Evolutionary conservation across 2,329 filamentous ascomycete species (phyloP).

Genomic region (Hyphodiscus sp.): DNA sequence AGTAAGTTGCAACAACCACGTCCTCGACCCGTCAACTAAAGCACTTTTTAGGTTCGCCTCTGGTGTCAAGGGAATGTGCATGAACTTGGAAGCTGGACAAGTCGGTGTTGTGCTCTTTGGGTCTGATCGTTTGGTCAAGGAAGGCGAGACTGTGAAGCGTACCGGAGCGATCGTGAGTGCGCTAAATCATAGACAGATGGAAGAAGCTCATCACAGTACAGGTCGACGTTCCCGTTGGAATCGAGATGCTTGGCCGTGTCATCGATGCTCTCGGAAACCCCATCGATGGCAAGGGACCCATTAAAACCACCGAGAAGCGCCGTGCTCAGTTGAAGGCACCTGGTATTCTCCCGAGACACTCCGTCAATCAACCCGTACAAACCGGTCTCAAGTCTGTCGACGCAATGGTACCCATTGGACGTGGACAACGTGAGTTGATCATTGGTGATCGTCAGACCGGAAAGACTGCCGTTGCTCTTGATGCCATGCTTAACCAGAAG

Average conservation of each 20-base stretch:
- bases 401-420: constrained; percentile 98
- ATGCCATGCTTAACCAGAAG: constrained; percentile 99
- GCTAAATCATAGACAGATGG: constrained; percentile 2
- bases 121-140: constrained; percentile 99
- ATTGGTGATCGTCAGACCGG: constrained; percentile 99
- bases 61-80: constrained; percentile 99
- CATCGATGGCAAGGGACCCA: constrained; percentile 97
- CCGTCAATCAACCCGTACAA: constrained; percentile 98
- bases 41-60: constrained; percentile 75
- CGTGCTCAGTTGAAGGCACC: constrained; percentile 99
- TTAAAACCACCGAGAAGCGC: constrained; percentile 85
- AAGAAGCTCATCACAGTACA: constrained; percentile 34
- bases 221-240: constrained; percentile 95
- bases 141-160: constrained; percentile 99
- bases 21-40: constrained; percentile 24
- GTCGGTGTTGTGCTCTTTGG: constrained; percentile 99
- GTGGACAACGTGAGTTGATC: constrained; percentile 99
- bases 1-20: constrained; percentile 58
- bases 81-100: constrained; percentile 99
- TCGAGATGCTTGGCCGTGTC: constrained; percentile 92
- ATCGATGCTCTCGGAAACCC: constrained; percentile 98
- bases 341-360: constrained; percentile 92
- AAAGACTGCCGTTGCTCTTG: constrained; percentile 97
- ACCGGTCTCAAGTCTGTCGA: constrained; percentile 99
- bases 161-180: constrained; percentile 93